phyloP scores from a whole-genome alignment of 2,329 filamentous ascomycete genomes.

The Pseudogymnoascus sp. region DNA sequence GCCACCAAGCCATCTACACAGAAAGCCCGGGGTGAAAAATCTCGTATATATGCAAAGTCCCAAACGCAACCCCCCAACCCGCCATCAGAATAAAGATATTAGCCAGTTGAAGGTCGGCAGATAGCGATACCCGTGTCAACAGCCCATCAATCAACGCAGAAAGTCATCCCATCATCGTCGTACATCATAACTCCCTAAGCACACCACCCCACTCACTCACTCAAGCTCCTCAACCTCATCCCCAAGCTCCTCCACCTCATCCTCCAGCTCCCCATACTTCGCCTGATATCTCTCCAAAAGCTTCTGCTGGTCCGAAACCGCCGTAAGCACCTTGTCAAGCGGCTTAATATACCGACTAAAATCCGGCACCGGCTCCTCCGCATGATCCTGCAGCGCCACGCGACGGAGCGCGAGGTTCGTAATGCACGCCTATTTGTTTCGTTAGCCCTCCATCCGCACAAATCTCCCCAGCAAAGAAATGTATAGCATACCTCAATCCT shows the following conservation, averaged over 20 bases:
- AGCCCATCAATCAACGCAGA: background rate
- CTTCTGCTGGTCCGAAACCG: background rate
- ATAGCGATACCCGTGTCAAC: background rate
- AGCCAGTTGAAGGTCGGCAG: background rate
- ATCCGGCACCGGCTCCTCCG: background rate
- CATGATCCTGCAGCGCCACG: background rate
- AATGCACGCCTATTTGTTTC: background rate
- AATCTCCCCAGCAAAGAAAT: background rate
- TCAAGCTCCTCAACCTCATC: background rate
- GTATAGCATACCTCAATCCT: conserved; percentile 71
- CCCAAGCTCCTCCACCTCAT: background rate
- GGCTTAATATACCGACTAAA: background rate
- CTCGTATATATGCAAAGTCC: background rate
- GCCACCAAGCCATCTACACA: background rate
- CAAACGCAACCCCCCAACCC: background rate
- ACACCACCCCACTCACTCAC: too few relatives aligned
- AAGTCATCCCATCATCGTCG: background rate
- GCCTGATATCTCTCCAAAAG: background rate
- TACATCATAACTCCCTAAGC: background rate
- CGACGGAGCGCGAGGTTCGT: background rate
- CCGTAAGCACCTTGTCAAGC: background rate
- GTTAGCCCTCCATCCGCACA: background rate
- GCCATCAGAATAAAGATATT: background rate
- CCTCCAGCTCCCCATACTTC: background rate
- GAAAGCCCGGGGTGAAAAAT: background rate